Percentiles rank a stretch among this genome's conserved stretches.
These are phyloP conservation scores for Malus hybrid DNA, from an alignment of 331 rosid genomes.

Conservation along the genomic window DNA sequence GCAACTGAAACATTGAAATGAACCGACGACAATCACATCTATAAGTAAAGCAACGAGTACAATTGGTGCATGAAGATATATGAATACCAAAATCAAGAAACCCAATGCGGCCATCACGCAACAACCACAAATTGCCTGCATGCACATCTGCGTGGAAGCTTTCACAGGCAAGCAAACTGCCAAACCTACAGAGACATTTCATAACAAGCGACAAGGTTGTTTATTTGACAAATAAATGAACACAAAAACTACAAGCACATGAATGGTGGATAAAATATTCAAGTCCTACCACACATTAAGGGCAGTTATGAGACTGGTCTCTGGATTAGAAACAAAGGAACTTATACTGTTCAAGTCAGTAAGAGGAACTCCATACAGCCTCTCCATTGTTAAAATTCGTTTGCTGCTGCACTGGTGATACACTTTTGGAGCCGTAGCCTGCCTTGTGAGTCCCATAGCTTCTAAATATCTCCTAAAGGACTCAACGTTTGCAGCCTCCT, in stretches of 20 bases:
- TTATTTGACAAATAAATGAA: not conserved
- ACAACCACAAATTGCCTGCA: conserved; percentile 93
- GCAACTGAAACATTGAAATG: not conserved
- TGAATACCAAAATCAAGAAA: conserved; percentile 90
- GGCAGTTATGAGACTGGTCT: conserved; percentile 79
- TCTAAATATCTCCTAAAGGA: conserved; percentile 87
- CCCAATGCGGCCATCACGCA: conserved; percentile 94
- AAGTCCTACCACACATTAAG: conserved; percentile 83
- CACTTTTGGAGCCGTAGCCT: conserved; percentile 95
- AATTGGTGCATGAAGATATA: conserved; percentile 1
- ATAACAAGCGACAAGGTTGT: conserved; percentile 7
- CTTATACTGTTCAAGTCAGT: conserved; percentile 85
- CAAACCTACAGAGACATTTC: conserved; percentile 65
- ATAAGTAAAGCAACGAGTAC: not conserved
- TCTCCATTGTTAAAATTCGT: conserved; percentile 80
- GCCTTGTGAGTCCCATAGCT: conserved; percentile 71
- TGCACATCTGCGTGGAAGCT: conserved; percentile 97
- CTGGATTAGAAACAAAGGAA: conserved; percentile 77
- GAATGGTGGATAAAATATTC: not conserved
- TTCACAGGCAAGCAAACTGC: conserved; percentile 97
- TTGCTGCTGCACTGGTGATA: conserved; percentile 66
- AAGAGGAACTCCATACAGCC: conserved; percentile 93
- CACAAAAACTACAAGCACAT: not conserved
- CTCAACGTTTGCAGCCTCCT: conserved; percentile 92
- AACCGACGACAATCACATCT: not conserved